These are phyloP conservation scores for Caryopteris hybrid DNA, from an alignment of 305 asterid genomes.

Conservation along the genomic window DNA sequence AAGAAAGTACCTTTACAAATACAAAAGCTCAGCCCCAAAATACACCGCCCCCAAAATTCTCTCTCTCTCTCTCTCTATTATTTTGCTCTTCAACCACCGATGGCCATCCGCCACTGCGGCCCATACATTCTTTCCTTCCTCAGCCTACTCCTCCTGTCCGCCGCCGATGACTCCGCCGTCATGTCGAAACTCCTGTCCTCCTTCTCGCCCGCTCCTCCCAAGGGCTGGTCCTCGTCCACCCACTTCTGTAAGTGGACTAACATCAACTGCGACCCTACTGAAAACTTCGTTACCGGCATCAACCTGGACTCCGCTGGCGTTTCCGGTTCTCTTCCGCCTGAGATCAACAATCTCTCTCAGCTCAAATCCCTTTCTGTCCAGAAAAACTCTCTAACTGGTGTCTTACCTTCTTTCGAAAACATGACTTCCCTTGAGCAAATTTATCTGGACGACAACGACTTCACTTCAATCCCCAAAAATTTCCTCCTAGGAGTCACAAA, in stretches of 20 bases:
- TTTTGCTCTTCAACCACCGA: constrained; percentile 18
- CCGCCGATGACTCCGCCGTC: constrained; percentile 62
- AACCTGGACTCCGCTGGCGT: constrained; percentile 34
- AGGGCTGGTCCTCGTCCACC: constrained; percentile 54
- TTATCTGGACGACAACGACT: constrained; percentile 50
- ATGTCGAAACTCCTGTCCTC: constrained; percentile 56
- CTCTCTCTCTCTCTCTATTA: background rate
- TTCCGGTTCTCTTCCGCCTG: constrained; percentile 64
- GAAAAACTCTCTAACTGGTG: constrained; percentile 56
- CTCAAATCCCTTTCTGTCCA: constrained; percentile 54
- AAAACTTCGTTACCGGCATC: constrained; percentile 43
- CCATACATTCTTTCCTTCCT: constrained; percentile 29
- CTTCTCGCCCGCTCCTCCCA: constrained; percentile 55
- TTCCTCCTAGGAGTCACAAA: constrained; percentile 54
- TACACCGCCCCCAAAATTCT: background rate
- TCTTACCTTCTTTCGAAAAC: constrained; percentile 71
- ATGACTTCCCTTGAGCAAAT: constrained; percentile 44
- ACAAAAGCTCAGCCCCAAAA: background rate
- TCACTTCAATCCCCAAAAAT: constrained; percentile 43
- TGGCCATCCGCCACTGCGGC: constrained; percentile 33
- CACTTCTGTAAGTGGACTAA: constrained; percentile 57
- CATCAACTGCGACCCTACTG: constrained; percentile 51
- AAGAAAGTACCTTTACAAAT: too few species aligned
- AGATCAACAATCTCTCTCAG: constrained; percentile 48
- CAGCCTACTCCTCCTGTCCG: constrained; percentile 29